Evolutionary conservation across 352 stramenopile genomes (phyloP), one percentile per base, ranked within the genome.

Genomic region (Albugo candida): DNA sequence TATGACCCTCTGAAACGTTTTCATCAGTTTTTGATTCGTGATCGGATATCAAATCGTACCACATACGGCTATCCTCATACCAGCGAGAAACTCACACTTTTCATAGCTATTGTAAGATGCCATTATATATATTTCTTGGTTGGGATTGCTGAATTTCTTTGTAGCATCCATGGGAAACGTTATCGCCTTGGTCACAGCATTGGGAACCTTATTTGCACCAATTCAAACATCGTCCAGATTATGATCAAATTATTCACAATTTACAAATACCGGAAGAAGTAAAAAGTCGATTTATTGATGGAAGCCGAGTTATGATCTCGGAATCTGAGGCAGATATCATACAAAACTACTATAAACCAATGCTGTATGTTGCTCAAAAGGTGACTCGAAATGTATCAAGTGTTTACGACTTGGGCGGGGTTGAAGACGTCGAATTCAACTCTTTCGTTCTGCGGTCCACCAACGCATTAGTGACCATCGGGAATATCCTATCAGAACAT

Each of bases 81-180:
- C 24, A 31, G 24, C 24, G 8, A 31, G 24, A 31, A 10, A 31
- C 24, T 8, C 24, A 31, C 24, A 31, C 8, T 31, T 10, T 31
- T 31, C 24, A 31, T 10, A 31, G 8, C 24, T 8, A 10, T 31
- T 10, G 24, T 31, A 31, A 31, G 8, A 31, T 31, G 8, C 8
- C 24, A 31, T 8, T 31, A 10, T 10, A 31, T 31, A 8, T 31
- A 3, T 31, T 8, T 31, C 24, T 31, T 31, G 3, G 24, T 31
- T 31, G 24, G 8, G 3, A 3, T 31, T 31, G 24, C 24, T 31
- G 8, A 31, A 31, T 31, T 31, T 31, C 3, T 31, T 31, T 31
- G 16, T 46, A 91, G 77, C 77, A 91, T 45, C 77, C 75, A 6
- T 91, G 77, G 77, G 77, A 91, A 41, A 86, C 72, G n/a, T 82